phyloP scores from a whole-genome alignment of 176 grass and related monocot species.

The Aegilops umbellulata region DNA sequence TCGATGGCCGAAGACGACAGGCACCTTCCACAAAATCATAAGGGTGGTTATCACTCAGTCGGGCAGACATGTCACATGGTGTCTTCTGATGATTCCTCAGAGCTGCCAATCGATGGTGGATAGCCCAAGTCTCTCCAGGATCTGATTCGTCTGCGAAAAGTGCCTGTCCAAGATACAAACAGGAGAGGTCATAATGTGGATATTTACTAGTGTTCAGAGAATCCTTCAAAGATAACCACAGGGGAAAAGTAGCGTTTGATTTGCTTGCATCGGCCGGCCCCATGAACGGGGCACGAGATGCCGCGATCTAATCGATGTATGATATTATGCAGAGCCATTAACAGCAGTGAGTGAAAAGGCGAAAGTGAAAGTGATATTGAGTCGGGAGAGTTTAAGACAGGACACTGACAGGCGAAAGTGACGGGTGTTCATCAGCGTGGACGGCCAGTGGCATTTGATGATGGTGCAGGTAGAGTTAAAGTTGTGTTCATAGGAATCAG shows the following conservation, averaged over 20 bases:
- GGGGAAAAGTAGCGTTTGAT: neutral
- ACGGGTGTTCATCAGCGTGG: neutral
- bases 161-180: constrained; percentile 48
- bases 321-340: constrained; percentile 24
- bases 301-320: neutral
- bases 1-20: neutral
- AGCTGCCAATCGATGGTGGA: constrained; percentile 89
- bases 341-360: constrained; percentile 1
- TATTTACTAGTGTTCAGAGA: neutral
- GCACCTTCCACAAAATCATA: neutral
- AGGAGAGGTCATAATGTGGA: constrained; percentile 16
- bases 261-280: neutral
- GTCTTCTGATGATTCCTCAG: constrained; percentile 23
- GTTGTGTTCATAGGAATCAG: no score
- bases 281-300: neutral
- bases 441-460: neutral
- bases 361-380: constrained; percentile 40
- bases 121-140: constrained; percentile 64
- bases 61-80: constrained; percentile 27
- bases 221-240: neutral
- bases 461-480: no score
- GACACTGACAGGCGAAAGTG: constrained; percentile 27
- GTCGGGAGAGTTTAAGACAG: neutral
- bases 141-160: constrained; percentile 87
- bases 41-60: neutral